These are phyloP conservation scores for Ophiocordyceps polyrhachis-furcata DNA, from an alignment of 2,329 filamentous ascomycete genomes.

Conservation along the genomic window DNA sequence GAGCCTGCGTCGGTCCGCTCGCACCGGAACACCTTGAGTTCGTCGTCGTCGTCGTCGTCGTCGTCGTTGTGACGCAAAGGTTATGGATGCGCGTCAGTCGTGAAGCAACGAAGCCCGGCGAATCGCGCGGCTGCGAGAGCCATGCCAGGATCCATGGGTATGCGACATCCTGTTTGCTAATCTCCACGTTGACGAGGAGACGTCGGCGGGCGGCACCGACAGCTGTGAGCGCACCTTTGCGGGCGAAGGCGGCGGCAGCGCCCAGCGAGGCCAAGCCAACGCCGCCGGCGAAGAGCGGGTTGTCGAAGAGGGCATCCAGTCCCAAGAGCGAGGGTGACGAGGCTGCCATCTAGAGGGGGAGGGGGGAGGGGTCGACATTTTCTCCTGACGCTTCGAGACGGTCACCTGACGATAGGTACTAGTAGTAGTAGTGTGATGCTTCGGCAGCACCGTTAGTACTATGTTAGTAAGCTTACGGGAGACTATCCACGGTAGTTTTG, in stretches of 20 bases:
- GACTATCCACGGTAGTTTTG: too few species aligned
- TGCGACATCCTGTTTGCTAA: slow-evolving; percentile 80
- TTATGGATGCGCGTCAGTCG: slow-evolving; percentile 42
- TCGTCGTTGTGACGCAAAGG: slow-evolving; percentile 34
- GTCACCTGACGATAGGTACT: background rate
- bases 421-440: too few species aligned
- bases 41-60: slow-evolving; percentile 36
- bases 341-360: background rate
- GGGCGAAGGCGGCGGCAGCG: slow-evolving; percentile 61
- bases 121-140: slow-evolving; percentile 67
- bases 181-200: slow-evolving; percentile 87
- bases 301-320: slow-evolving; percentile 41
- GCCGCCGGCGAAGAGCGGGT: slow-evolving; percentile 50
- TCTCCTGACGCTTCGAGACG: background rate
- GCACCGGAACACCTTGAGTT: slow-evolving; percentile 34
- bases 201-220: slow-evolving; percentile 63
- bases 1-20: slow-evolving; percentile 53
- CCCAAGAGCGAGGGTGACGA: slow-evolving; percentile 17
- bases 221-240: slow-evolving; percentile 54
- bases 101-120: slow-evolving; percentile 37
- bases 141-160: slow-evolving; percentile 91
- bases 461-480: too few species aligned
- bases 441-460: too few species aligned
- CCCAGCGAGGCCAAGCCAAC: slow-evolving; percentile 84
- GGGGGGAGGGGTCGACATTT: too few species aligned